These are phyloP conservation scores for Talaromyces nanjingensis DNA, from an alignment of 495 filamentous ascomycete genomes.

Conservation along the genomic window DNA sequence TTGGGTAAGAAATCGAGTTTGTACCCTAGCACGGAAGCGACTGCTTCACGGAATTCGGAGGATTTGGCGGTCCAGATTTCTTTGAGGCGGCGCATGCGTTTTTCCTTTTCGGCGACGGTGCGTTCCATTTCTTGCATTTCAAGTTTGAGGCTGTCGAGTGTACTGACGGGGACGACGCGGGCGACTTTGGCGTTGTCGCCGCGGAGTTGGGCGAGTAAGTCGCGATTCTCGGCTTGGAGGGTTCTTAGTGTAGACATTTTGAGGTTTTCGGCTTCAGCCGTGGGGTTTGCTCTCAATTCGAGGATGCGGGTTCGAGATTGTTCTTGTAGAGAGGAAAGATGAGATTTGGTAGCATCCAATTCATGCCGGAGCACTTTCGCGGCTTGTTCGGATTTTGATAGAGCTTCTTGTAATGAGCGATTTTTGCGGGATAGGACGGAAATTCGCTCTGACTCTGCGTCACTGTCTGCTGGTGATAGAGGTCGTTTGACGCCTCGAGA, in stretches of 20 bases:
- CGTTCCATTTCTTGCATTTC: conserved; percentile 65
- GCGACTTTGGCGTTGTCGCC: conserved; percentile 27
- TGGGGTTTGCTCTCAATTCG: conserved; percentile 83
- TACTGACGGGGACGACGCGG: conserved; percentile 64
- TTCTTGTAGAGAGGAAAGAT: conserved; percentile 63
- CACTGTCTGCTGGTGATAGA: conserved; percentile 55
- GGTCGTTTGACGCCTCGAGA: conserved; percentile 34
- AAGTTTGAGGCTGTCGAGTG: conserved; percentile 63
- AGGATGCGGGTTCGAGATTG: conserved; percentile 78
- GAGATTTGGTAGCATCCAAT: conserved; percentile 60
- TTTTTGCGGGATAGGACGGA: conserved; percentile 80
- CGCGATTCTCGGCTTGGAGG: conserved; percentile 76
- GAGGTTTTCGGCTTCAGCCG: conserved; percentile 69
- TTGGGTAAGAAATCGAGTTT: conserved; percentile 89
- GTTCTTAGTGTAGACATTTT: conserved; percentile 70
- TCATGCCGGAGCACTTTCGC: conserved; percentile 65
- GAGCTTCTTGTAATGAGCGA: conserved; percentile 70
- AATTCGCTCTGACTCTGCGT: conserved; percentile 66
- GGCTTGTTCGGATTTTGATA: conserved; percentile 59
- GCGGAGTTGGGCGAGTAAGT: conserved; percentile 71
- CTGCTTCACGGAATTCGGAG: conserved; percentile 87
- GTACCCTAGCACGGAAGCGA: conserved; percentile 83
- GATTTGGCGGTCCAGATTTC: conserved; percentile 86
- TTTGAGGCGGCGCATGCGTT: conserved; percentile 74
- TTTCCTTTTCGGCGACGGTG: conserved; percentile 76